A percentile compares a stretch with the other conserved stretches of the same genome.
Evolutionary conservation across 495 filamentous ascomycete species (phyloP).

Genomic region (Aspergillus wentii): DNA sequence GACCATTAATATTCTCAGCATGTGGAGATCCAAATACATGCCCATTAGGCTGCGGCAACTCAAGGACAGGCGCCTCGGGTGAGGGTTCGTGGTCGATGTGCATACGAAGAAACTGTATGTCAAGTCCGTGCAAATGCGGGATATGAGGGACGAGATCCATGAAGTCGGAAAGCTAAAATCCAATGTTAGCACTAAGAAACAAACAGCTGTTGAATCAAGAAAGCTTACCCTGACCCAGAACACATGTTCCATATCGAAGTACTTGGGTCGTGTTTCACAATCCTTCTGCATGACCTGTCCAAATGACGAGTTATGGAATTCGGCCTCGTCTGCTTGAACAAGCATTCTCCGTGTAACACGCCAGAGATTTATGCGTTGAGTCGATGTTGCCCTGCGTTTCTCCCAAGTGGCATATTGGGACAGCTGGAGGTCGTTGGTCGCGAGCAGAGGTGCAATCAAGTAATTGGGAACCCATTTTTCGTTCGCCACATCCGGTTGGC

Average conservation of each 20-base stretch:
- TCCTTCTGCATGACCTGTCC: constrained; percentile 42
- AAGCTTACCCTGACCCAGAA: constrained; percentile 70
- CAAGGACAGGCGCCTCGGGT: constrained; percentile 3
- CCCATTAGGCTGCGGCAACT: constrained; percentile 28
- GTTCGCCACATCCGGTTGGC: constrained; percentile 32
- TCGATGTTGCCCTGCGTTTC: constrained; percentile 40
- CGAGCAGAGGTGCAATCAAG: constrained; percentile 67
- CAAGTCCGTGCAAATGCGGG: constrained; percentile 60
- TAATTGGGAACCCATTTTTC: constrained; percentile 78
- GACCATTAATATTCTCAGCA: constrained; percentile 13
- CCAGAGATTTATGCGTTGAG: constrained; percentile 48
- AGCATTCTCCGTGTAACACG: constrained; percentile 48
- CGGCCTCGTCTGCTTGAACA: constrained; percentile 38
- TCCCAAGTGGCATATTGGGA: constrained; percentile 72
- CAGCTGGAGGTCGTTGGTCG: constrained; percentile 69
- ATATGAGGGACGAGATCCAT: constrained; percentile 66
- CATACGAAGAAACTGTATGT: constrained; percentile 47
- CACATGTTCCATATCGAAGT: constrained; percentile 54
- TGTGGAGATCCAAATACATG: constrained; percentile 18
- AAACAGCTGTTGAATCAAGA: background rate
- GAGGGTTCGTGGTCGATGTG: constrained; percentile 41
- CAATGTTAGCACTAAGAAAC: constrained; percentile 18
- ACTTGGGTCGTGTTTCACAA: constrained; percentile 45
- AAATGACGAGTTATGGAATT: constrained; percentile 30
- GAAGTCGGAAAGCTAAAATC: constrained; percentile 61